Conservation (phyloP, 2,329 filamentous ascomycete species). For the Colletotrichum ledebouriae region DNA sequence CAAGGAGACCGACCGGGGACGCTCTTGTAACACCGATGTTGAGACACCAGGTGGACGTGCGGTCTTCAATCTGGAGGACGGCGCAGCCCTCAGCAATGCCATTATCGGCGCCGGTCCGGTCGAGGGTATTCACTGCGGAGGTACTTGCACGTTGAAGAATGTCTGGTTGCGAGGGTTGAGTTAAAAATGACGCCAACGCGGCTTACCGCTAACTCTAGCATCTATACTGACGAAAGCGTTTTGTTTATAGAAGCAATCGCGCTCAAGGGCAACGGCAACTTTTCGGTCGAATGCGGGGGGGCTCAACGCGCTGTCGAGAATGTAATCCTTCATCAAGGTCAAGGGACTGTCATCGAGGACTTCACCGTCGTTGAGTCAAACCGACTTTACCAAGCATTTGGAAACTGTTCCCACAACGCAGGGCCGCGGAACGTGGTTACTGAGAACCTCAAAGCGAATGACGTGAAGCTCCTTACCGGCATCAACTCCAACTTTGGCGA, state of each 20-base stretch:
- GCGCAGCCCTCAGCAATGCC: conserved; percentile 64
- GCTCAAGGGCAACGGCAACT: conserved; percentile 13
- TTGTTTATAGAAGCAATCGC: conserved; percentile 15
- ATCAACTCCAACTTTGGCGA: conserved; percentile 56
- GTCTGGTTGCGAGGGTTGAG: conserved; percentile 51
- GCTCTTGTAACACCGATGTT: conserved; percentile 38
- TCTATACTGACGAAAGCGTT: too few relatives aligned
- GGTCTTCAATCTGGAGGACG: conserved; percentile 65
- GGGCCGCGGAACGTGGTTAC: conserved; percentile 9
- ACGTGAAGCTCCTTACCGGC: conserved; percentile 51
- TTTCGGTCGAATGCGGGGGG: conserved; percentile 49
- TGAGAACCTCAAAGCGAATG: conserved; percentile 10
- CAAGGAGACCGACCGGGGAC: conserved; percentile 42
- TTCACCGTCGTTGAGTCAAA: conserved; percentile 56
- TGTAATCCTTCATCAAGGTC: conserved; percentile 50
- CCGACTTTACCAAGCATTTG: conserved; percentile 59
- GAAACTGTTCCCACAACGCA: conserved; percentile 53
- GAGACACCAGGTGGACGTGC: conserved; percentile 49
- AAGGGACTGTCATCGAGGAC: conserved; percentile 48
- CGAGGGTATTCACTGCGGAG: conserved; percentile 64
- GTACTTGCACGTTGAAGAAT: conserved; percentile 56
- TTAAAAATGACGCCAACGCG: too few relatives aligned
- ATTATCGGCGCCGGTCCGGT: conserved; percentile 64
- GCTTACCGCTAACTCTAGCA: too few relatives aligned
- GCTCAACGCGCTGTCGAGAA: conserved; percentile 50